These are phyloP conservation scores for Citrus trifoliata DNA, from an alignment of 345 rosid genomes.

Conservation along the genomic window DNA sequence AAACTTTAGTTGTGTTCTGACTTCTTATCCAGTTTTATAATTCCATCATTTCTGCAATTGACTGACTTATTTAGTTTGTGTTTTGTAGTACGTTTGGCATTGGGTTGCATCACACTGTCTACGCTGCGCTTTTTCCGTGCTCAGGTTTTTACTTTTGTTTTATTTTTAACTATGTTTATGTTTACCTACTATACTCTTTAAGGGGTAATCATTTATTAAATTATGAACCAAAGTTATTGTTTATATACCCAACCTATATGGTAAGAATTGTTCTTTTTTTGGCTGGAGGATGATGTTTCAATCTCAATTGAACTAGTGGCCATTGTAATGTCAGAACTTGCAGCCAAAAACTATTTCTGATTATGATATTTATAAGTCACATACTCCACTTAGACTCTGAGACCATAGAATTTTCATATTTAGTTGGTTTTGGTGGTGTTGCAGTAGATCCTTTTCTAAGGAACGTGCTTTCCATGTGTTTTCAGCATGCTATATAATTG, in stretches of 20 bases:
- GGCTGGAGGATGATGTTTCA: background rate
- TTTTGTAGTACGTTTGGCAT: conserved; percentile 67
- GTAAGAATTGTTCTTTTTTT: background rate
- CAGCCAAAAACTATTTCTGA: background rate
- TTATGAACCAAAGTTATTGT: background rate
- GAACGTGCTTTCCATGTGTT: background rate
- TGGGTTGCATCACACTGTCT: conserved; percentile 67
- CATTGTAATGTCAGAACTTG: background rate
- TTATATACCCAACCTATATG: background rate
- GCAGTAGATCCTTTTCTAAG: background rate
- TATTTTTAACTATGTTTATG: background rate
- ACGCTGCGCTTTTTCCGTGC: conserved; percentile 78
- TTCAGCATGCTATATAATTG: background rate
- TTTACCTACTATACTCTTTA: background rate
- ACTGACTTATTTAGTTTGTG: conserved; percentile 17
- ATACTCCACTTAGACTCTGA: background rate
- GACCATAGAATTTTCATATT: background rate
- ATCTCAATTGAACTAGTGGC: background rate
- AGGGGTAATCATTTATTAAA: background rate
- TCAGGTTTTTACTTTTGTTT: conserved; percentile 54
- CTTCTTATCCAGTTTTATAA: background rate
- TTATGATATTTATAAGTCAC: background rate
- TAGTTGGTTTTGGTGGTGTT: background rate
- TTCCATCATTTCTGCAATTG: background rate
- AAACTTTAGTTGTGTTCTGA: background rate